Conservation (phyloP, 139 green algal genomes). For the Chlorella sorokiniana region DNA sequence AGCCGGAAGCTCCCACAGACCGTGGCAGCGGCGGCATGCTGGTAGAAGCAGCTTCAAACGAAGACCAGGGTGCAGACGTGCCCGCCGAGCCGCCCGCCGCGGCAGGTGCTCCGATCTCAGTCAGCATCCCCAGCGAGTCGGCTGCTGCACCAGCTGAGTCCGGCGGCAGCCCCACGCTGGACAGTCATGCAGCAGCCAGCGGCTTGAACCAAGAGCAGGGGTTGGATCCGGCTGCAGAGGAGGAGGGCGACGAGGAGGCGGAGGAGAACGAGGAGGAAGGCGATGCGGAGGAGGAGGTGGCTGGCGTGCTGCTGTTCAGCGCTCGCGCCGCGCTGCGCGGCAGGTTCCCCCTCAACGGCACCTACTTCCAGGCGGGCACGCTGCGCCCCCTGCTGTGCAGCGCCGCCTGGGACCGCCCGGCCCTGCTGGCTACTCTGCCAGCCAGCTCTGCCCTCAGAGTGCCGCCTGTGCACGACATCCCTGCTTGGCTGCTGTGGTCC, state of each 20-base stretch:
- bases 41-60: neutral
- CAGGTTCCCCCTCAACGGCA: slow-evolving; percentile 83
- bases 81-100: too few species aligned
- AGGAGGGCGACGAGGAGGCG: neutral
- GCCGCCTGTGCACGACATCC: too few species aligned
- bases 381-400: neutral
- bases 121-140: too few species aligned
- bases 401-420: too few species aligned
- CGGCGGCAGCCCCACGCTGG: neutral
- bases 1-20: neutral
- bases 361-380: slow-evolving; percentile 75
- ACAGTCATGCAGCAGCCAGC: neutral
- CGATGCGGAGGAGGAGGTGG: slow-evolving; percentile 19
- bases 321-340: slow-evolving; percentile 48
- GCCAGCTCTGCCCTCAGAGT: neutral
- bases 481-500: neutral
- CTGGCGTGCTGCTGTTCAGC: slow-evolving; percentile 59
- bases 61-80: neutral
- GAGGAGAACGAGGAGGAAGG: neutral
- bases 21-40: too few species aligned
- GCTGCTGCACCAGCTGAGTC: too few species aligned
- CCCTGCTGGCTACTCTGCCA: neutral
- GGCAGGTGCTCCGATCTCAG: too few species aligned
- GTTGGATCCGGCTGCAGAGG: neutral
- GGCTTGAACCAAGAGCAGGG: neutral